phyloP scores from a whole-genome alignment of 2,329 filamentous ascomycete species.

The Alternaria ethzedia region DNA sequence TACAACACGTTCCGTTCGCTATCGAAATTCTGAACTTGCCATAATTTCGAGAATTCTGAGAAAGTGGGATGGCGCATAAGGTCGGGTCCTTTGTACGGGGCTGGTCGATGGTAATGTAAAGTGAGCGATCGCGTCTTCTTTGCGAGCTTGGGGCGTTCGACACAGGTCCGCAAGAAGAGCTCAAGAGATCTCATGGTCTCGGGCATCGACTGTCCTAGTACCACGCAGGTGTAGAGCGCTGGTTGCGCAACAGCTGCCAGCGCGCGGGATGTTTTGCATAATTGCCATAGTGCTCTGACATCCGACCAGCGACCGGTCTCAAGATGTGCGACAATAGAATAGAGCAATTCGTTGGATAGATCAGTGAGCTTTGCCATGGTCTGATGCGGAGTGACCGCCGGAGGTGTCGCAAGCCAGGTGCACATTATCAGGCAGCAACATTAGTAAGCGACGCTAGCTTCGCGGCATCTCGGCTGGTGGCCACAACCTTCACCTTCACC shows the following conservation, averaged over 20 bases:
- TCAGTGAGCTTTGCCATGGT: slow-evolving; percentile 6
- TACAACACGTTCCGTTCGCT: slow-evolving; percentile 6
- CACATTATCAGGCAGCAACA: not conserved
- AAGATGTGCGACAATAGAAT: slow-evolving; percentile 4
- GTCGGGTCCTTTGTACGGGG: not conserved
- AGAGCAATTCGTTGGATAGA: slow-evolving; percentile 12
- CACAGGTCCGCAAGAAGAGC: slow-evolving; percentile 4
- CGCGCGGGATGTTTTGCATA: slow-evolving; percentile 7
- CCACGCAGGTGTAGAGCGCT: slow-evolving; percentile 10
- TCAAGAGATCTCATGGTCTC: slow-evolving; percentile 3
- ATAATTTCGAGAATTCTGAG: not conserved
- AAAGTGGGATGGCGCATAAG: not conserved
- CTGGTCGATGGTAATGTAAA: not conserved
- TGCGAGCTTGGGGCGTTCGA: slow-evolving; percentile 4
- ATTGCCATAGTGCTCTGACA: not conserved
- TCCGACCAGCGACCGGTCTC: not conserved
- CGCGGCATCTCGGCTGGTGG: not conserved
- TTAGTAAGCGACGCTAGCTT: not conserved
- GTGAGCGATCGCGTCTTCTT: slow-evolving; percentile 5
- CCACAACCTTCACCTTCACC: not conserved
- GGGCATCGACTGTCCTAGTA: not conserved
- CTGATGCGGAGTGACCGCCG: not conserved
- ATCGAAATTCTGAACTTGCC: not conserved
- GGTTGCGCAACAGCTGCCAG: slow-evolving; percentile 9
- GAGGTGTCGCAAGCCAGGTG: not conserved